A percentile compares a stretch with the other conserved stretches of the same genome.
phyloP scores from a whole-genome alignment of 257 asterid species.

The Anisodus tanguticus region DNA sequence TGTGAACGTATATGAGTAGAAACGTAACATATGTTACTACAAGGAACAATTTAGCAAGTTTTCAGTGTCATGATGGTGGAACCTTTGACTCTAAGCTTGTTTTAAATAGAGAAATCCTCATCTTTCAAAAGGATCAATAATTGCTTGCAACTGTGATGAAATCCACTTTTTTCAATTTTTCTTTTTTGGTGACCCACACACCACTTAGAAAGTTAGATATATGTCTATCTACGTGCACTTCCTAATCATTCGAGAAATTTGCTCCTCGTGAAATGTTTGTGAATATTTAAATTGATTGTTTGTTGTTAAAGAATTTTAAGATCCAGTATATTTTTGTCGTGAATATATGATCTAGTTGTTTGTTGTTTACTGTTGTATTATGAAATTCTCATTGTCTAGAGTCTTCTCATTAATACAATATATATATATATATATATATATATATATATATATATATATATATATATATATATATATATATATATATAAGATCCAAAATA shows the following conservation, averaged over 20 bases:
- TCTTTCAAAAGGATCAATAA: slow-evolving; percentile 54
- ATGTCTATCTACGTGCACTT: not conserved
- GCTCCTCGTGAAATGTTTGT: not conserved
- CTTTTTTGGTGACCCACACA: slow-evolving; percentile 20
- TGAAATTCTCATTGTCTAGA: too few relatives aligned
- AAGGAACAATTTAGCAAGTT: not conserved
- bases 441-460: too few relatives aligned
- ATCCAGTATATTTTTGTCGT: too few relatives aligned
- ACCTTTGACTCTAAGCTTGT: slow-evolving; percentile 17
- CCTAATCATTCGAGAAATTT: slow-evolving; percentile 19
- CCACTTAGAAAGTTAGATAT: not conserved
- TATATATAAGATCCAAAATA: too few relatives aligned
- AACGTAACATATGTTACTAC: not conserved
- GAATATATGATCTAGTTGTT: too few relatives aligned
- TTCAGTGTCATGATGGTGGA: not conserved
- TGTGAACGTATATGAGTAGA: slow-evolving; percentile 9
- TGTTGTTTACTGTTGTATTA: too few relatives aligned
- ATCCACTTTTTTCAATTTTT: slow-evolving; percentile 39
- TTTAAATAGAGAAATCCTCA: not conserved
- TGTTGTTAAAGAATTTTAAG: too few relatives aligned
- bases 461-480: too few relatives aligned
- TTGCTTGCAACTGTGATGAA: slow-evolving; percentile 51
- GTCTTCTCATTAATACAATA: too few relatives aligned
- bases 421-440: too few relatives aligned
- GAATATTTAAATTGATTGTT: not conserved